Conservation (phyloP, 208 protist genomes). For the Leishmania turanica region DNA sequence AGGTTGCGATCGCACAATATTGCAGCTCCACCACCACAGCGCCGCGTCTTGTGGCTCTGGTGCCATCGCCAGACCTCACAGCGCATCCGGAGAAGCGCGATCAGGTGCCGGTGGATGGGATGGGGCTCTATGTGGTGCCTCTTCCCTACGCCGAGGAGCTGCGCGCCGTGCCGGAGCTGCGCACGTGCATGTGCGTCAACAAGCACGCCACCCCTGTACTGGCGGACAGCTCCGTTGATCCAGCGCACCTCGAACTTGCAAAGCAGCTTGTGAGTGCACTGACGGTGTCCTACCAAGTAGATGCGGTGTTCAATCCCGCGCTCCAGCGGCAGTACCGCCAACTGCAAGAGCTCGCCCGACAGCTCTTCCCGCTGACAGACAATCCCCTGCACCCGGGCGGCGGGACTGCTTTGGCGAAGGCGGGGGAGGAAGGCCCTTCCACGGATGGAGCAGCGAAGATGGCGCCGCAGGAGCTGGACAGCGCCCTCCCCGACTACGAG, state of each 20-base stretch:
- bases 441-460: not conserved
- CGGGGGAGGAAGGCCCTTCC: not conserved
- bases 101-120: constrained; percentile 48
- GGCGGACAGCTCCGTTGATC: constrained; percentile 11
- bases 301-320: constrained; percentile 71
- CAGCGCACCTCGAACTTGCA: constrained; percentile 41
- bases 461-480: constrained; percentile 21
- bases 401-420: not conserved
- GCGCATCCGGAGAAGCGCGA: constrained; percentile 6
- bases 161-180: constrained; percentile 38
- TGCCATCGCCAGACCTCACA: constrained; percentile 49
- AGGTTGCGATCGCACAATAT: constrained; percentile 77
- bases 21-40: constrained; percentile 23
- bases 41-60: constrained; percentile 77
- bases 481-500: constrained; percentile 53
- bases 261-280: constrained; percentile 55
- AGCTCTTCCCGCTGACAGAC: not conserved
- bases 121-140: constrained; percentile 84
- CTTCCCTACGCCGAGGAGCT: constrained; percentile 88
- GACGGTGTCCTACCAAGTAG: constrained; percentile 55
- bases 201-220: constrained; percentile 5
- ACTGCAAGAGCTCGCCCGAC: constrained; percentile 56
- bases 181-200: constrained; percentile 9
- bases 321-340: constrained; percentile 61
- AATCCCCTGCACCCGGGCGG: not conserved